These are phyloP conservation scores for Lipomyces spencermartinsiae DNA, from an alignment of 805 yeast genomes.

Conservation along the genomic window DNA sequence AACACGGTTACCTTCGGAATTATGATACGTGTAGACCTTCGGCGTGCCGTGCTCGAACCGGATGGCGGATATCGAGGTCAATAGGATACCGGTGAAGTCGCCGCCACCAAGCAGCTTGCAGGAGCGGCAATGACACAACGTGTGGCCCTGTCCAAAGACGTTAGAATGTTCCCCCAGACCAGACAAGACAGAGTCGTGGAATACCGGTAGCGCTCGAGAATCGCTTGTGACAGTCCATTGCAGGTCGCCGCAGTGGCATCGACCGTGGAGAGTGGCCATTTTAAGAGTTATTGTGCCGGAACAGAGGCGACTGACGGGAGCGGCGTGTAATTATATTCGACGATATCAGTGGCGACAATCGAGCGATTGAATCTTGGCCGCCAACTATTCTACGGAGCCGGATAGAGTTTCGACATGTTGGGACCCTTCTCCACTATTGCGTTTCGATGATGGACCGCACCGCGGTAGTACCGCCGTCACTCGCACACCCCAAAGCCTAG, in stretches of 20 bases:
- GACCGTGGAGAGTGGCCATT: conserved; percentile 33
- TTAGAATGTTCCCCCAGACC: not conserved
- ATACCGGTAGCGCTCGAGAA: conserved; percentile 29
- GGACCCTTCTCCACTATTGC: not conserved
- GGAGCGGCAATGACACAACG: conserved; percentile 36
- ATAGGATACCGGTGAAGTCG: conserved; percentile 35
- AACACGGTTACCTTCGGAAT: conserved; percentile 23
- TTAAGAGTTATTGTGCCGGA: not conserved
- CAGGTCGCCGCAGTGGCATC: conserved; percentile 38
- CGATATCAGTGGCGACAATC: not conserved
- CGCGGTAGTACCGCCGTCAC: too few relatives aligned
- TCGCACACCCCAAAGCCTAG: too few relatives aligned
- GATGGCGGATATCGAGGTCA: conserved; percentile 32
- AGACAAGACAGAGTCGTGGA: not conserved
- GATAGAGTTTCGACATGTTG: not conserved
- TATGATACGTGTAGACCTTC: conserved; percentile 32
- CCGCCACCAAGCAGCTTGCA: conserved; percentile 38
- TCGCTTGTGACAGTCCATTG: conserved; percentile 36
- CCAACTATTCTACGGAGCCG: not conserved
- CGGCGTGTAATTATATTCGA: not conserved
- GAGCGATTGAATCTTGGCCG: not conserved
- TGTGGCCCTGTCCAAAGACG: conserved; percentile 27
- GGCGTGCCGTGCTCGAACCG: conserved; percentile 35
- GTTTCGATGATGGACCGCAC: not conserved
- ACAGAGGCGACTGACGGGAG: not conserved